Conservation (phyloP, 2,329 filamentous ascomycete species). For the Paecilomyces dactylethromorphus region DNA sequence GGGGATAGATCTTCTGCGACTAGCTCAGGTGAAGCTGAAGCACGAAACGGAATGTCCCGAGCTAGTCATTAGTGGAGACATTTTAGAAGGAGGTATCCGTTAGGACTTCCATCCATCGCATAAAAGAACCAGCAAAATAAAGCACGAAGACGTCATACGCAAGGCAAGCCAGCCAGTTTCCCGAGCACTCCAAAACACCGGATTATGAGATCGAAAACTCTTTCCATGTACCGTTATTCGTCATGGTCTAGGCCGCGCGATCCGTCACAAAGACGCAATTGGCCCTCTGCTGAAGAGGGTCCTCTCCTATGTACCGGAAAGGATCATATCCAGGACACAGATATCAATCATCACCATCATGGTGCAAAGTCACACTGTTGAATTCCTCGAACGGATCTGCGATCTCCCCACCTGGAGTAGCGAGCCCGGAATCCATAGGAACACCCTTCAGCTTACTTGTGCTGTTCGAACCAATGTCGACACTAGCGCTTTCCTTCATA, state of each 20-base stretch:
- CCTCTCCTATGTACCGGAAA: not conserved
- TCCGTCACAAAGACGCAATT: not conserved
- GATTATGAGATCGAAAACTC: not conserved
- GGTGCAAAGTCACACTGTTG: constrained; percentile 94
- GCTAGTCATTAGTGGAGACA: not conserved
- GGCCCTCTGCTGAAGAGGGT: not conserved
- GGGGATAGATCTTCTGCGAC: not conserved
- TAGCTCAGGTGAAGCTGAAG: not conserved
- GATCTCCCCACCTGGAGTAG: constrained; percentile 75
- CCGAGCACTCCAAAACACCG: not conserved
- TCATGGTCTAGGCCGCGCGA: not conserved
- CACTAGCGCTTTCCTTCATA: constrained; percentile 93
- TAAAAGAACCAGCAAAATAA: not conserved
- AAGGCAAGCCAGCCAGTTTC: not conserved
- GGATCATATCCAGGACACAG: constrained; percentile 2
- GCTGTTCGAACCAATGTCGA: constrained; percentile 55
- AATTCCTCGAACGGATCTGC: constrained; percentile 96
- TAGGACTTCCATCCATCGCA: not conserved
- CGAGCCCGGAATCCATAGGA: constrained; percentile 75
- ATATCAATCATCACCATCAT: constrained; percentile 72
- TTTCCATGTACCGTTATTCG: not conserved
- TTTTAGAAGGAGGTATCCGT: not conserved
- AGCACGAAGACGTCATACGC: not conserved
- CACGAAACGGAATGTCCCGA: not conserved
- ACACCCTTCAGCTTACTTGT: constrained; percentile 61